Evolutionary conservation across 2,329 filamentous ascomycete genomes (phyloP), one percentile per base, ranked within the genome.

Genomic region (Orbilia brochopaga): DNA sequence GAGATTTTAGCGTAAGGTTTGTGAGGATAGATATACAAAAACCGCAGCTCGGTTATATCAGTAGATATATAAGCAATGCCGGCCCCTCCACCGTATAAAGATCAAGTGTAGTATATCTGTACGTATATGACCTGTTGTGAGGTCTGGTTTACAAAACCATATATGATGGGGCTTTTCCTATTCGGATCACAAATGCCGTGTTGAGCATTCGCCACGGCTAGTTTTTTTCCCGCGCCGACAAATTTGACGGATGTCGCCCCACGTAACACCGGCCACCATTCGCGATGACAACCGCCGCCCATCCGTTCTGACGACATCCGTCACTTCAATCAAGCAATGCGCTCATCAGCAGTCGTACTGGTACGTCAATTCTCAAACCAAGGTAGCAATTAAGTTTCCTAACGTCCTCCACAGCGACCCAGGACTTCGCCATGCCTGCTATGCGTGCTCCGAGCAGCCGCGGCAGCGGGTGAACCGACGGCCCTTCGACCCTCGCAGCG

Each of bases 371-470:
- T 13, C 35, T 40, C 46, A 23, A 52, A 55, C 21, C 17, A 17
- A 6, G 15, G 35, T 51, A 48, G 37, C 27, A 46, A 46, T 30
- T 27, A 58, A 44, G 27, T 10, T 23, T 58, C n/a, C 56, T 67
- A 65, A 65, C 60, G 13, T 50, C 19, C 21, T 2, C 7, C 40
- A 19, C 32, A 73, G 63, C 56, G 63, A 50, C 62, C 69, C 21
- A 35, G 54, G 23, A 48, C 69, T 11, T 73, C 69, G 52, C 69
- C 69, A 37, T 73, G 69, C 37, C 57, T 73, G 27, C 58, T 67
- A n/a, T 73, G 69, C 57, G 27, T 46, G 32, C 63, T 73, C 27
- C 56, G 69, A 53, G 62, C 69, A 32, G 59, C 69, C 21, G 58
- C 61, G 13, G 42, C 61, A n/a, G 30, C 46, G 23, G 37, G 27